These are phyloP conservation scores for Mesotaenium endlicherianum DNA, from an alignment of 139 green algal species.

Conservation along the genomic window DNA sequence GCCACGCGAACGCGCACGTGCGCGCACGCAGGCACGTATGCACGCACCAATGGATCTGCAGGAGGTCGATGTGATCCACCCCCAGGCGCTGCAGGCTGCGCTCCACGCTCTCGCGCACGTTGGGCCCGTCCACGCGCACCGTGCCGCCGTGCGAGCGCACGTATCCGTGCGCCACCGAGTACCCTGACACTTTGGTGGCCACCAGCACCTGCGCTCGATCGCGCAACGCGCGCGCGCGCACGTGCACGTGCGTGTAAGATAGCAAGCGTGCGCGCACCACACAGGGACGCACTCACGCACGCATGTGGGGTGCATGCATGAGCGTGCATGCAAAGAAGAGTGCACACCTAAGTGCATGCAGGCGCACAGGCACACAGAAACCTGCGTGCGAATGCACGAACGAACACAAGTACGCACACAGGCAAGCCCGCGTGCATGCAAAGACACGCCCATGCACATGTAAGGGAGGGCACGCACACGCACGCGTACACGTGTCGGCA, in stretches of 20 bases:
- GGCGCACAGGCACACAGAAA: background rate
- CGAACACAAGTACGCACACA: background rate
- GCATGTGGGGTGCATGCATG: background rate
- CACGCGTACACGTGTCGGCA: too few species aligned
- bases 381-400: background rate
- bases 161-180: too few species aligned
- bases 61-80: conserved; percentile 83
- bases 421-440: background rate
- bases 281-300: too few species aligned
- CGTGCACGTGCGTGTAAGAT: background rate
- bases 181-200: conserved; percentile 78
- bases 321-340: background rate
- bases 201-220: conserved; percentile 71
- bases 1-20: too few species aligned
- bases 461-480: too few species aligned
- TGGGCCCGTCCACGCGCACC: conserved; percentile 57
- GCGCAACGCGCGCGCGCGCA: too few species aligned
- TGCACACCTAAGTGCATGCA: background rate
- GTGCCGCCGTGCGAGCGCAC: conserved; percentile 48
- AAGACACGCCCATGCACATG: too few species aligned
- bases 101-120: conserved; percentile 76
- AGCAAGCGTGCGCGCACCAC: background rate
- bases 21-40: too few species aligned
- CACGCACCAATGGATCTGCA: conserved; percentile 77
- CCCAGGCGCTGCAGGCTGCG: conserved; percentile 63